Evolutionary conservation across 441 rosid genomes (phyloP).

Genomic region (Eutrema salsugineum): DNA sequence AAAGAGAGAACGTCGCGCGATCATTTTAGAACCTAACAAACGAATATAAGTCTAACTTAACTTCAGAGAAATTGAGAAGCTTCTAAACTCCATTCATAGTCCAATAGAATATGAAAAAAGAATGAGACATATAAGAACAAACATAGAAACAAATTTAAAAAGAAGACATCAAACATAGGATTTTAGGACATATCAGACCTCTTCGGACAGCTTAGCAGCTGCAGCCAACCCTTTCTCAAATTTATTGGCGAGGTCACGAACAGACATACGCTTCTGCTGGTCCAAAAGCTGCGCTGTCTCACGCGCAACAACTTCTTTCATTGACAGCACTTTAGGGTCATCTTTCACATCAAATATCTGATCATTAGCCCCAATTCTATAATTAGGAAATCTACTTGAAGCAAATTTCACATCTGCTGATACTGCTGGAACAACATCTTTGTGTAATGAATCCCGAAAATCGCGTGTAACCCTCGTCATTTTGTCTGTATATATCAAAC

Average conservation of each 20-base stretch:
- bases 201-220: constrained; percentile 92
- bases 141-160: neutral
- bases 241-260: constrained; percentile 95
- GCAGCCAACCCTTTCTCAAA: constrained; percentile 94
- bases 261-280: constrained; percentile 91
- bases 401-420: constrained; percentile 89
- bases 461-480: constrained; percentile 84
- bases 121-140: neutral
- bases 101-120: no score
- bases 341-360: constrained; percentile 71
- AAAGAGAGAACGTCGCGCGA: neutral
- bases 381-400: constrained; percentile 79
- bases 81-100: neutral
- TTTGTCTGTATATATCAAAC: constrained; percentile 31
- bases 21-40: neutral
- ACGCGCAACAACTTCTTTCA: constrained; percentile 91
- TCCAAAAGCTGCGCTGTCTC: constrained; percentile 87
- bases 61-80: neutral
- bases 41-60: neutral
- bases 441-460: constrained; percentile 61
- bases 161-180: neutral
- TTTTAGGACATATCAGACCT: constrained; percentile 42
- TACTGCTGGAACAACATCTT: constrained; percentile 64
- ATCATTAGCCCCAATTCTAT: constrained; percentile 73
- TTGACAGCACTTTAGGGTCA: constrained; percentile 65